A percentile compares a stretch with the other conserved stretches of the same genome.
Evolutionary conservation across 179 eudicot genomes (phyloP).

Genomic region (Silene noctiflora): DNA sequence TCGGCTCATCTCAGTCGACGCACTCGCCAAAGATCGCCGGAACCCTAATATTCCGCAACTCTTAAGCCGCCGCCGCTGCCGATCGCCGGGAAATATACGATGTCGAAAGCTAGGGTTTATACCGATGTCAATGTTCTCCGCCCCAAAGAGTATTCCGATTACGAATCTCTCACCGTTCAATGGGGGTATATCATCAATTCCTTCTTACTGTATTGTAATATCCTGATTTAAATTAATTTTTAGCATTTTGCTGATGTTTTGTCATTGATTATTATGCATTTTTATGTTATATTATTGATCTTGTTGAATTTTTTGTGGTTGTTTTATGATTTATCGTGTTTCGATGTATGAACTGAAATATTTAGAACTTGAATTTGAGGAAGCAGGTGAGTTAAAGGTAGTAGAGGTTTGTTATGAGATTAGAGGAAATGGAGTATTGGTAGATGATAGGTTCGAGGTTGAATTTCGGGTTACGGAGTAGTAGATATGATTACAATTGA

Average conservation of each 20-base stretch:
- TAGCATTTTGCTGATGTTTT: not conserved
- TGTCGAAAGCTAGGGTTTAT: slow-evolving; percentile 47
- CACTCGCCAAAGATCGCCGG: slow-evolving; percentile 9
- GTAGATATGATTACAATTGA: not conserved
- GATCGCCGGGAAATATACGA: slow-evolving; percentile 16
- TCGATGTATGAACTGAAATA: slow-evolving; percentile 13
- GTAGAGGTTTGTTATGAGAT: not conserved
- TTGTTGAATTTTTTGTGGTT: not conserved
- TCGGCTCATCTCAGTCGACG: not conserved
- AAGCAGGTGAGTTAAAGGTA: not conserved
- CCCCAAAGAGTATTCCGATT: slow-evolving; percentile 48
- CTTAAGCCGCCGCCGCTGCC: not conserved
- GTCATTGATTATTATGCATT: not conserved
- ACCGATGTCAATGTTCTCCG: slow-evolving; percentile 44
- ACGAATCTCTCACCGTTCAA: slow-evolving; percentile 46
- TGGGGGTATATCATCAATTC: slow-evolving; percentile 39
- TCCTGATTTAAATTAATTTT: not conserved
- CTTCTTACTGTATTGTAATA: not conserved
- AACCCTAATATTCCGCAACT: slow-evolving; percentile 9
- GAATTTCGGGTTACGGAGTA: not conserved
- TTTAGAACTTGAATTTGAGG: slow-evolving; percentile 1
- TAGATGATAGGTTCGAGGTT: not conserved
- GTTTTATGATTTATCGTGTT: not conserved
- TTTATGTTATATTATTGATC: not conserved
- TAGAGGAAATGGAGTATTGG: not conserved